These are phyloP conservation scores for Penicillium corylophilum DNA, from an alignment of 2,329 filamentous ascomycete species.

Conservation along the genomic window DNA sequence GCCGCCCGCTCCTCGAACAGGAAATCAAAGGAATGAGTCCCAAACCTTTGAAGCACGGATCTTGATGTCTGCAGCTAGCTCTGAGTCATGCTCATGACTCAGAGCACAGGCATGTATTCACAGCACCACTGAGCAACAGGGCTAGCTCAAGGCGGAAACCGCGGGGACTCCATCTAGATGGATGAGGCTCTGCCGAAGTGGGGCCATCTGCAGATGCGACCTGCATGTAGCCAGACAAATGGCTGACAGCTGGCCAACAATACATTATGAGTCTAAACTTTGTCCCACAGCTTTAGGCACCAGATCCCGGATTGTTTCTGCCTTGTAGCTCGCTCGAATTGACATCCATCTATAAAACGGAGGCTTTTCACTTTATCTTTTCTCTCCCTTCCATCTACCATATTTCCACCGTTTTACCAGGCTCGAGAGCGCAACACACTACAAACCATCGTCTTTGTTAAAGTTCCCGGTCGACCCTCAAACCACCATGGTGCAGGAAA, in stretches of 20 bases:
- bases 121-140: neutral
- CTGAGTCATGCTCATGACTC: no score
- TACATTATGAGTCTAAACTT: neutral
- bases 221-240: neutral
- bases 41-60: neutral
- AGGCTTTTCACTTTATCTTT: neutral
- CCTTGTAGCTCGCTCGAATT: neutral
- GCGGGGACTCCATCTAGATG: neutral
- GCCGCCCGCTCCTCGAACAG: neutral
- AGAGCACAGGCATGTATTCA: neutral
- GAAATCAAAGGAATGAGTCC: neutral
- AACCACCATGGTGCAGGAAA: neutral
- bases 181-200: neutral
- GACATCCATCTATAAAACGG: neutral
- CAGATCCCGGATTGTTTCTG: neutral
- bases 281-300: neutral
- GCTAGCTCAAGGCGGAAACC: neutral
- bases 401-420: neutral
- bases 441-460: neutral
- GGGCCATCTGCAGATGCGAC: neutral
- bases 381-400: neutral
- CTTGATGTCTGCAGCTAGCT: neutral
- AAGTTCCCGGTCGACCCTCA: neutral
- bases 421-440: no score
- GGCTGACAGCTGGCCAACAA: neutral